Evolutionary conservation across 2,329 filamentous ascomycete genomes (phyloP), one percentile per base, ranked within the genome.

Genomic region (Paecilomyces formosus): DNA sequence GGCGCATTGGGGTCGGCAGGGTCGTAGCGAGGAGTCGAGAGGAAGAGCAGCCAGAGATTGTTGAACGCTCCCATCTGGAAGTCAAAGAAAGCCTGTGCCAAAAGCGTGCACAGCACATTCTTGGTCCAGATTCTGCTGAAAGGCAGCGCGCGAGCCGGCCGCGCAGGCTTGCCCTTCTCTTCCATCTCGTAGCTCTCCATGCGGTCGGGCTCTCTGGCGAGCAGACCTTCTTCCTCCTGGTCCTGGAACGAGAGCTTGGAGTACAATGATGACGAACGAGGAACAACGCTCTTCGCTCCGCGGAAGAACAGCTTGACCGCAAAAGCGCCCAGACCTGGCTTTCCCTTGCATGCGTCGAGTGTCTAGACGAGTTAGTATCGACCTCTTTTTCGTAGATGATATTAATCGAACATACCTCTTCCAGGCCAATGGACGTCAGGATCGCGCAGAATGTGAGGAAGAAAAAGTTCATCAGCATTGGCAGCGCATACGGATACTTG

Each of bases 31-130:
- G 88, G 86, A 0, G 88, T 89, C 0, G 88, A 90, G 52, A 92
- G 81, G 74, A 92, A 92, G 53, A 90, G 82, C 55, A 88, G 86
- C 86, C 88, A 91, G 22, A 92, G 81, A 18, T 87, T 86, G 69
- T 89, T 87, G 76, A 91, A 92, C 28, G 88, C 88, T 61, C 85
- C 75, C 72, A 91, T 81, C 72, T 90, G 88, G 66, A 90, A 88
- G 68, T 89, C 86, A 70, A 89, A 87, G 62, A 90, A 84, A 7
- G 85, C 85, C 64, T 86, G 85, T 26, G 84, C 84, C 56, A 88
- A 68, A 6, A 90, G 72, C 2, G 80, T 82, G 70, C 76, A 81
- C 60, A 83, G 66, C 11, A 83, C 81, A 61, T 84, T 84, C 56
- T 78, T 72, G 1, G 81, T 84, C 79, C 81, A 82, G 53, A 83